Conservation (phyloP, 148 eudicot species). For the Rhododendron ovatum region DNA sequence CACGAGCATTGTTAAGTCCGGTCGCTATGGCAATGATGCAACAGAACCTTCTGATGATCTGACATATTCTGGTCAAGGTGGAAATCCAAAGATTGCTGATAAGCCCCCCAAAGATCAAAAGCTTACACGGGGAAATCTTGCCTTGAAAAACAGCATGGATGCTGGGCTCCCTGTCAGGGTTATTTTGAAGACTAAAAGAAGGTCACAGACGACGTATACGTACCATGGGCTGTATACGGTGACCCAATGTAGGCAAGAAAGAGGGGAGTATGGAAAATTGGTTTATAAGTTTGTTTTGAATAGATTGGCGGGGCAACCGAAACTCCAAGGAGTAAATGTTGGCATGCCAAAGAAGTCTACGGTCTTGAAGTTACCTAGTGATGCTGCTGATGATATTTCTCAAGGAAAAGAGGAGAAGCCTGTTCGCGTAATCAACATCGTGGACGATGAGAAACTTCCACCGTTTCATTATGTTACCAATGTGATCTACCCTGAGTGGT, state of each 20-base stretch:
- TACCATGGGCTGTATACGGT: slow-evolving; percentile 64
- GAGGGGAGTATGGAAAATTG: slow-evolving; percentile 25
- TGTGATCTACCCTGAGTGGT: slow-evolving; percentile 24
- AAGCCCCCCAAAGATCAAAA: slow-evolving; percentile 40
- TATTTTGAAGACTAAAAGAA: slow-evolving; percentile 14
- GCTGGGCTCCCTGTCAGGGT: slow-evolving; percentile 41
- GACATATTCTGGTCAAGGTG: slow-evolving; percentile 51
- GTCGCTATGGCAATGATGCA: slow-evolving; percentile 30
- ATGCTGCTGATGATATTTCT: slow-evolving; percentile 21
- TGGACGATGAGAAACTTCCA: slow-evolving; percentile 20
- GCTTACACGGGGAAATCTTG: slow-evolving; percentile 46
- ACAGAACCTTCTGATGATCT: slow-evolving; percentile 18
- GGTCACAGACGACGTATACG: slow-evolving; percentile 28
- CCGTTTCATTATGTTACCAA: slow-evolving; percentile 18
- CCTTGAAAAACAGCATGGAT: slow-evolving; percentile 47
- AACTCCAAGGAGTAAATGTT: neutral
- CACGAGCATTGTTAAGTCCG: slow-evolving; percentile 45
- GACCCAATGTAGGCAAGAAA: slow-evolving; percentile 19
- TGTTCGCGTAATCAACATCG: slow-evolving; percentile 17
- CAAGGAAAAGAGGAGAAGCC: slow-evolving; percentile 29
- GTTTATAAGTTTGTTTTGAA: slow-evolving; percentile 37
- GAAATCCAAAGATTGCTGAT: slow-evolving; percentile 13
- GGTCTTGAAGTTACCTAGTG: neutral
- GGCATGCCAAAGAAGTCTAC: neutral
- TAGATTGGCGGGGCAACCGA: slow-evolving; percentile 33